phyloP scores from a whole-genome alignment of 306 rosid species.

The Ammopiptanthus mongolicus region DNA sequence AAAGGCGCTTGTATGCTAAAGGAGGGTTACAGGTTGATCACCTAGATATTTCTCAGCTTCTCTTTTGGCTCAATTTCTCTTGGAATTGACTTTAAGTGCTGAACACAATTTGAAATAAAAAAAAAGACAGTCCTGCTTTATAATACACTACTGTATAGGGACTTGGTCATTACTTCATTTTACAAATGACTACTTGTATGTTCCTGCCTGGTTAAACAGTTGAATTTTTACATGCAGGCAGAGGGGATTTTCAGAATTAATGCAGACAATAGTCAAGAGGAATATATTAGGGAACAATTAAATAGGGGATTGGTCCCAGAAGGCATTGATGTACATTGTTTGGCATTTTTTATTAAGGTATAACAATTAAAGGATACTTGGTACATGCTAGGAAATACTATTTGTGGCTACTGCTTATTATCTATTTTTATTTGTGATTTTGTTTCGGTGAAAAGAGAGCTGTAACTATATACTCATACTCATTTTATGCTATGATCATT shows the following conservation, averaged over 20 bases:
- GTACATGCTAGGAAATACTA: not conserved
- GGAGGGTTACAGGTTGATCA: slow-evolving; percentile 70
- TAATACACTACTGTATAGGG: not conserved
- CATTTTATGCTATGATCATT: not conserved
- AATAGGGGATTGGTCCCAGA: slow-evolving; percentile 65
- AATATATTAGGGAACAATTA: slow-evolving; percentile 57
- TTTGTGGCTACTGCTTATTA: not conserved
- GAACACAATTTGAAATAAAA: not conserved
- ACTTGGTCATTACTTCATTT: not conserved
- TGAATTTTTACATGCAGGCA: slow-evolving; percentile 38
- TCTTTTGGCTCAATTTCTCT: not conserved
- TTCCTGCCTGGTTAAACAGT: not conserved
- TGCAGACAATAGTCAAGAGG: slow-evolving; percentile 70
- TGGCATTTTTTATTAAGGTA: slow-evolving; percentile 81
- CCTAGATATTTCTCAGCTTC: slow-evolving; percentile 3
- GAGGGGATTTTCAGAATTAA: slow-evolving; percentile 84
- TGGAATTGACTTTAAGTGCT: not conserved
- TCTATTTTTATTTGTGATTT: not conserved
- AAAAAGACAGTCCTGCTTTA: not conserved
- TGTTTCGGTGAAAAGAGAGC: not conserved
- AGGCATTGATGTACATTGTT: slow-evolving; percentile 64
- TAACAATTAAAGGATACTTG: not conserved
- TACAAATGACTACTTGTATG: not conserved
- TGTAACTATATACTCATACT: not conserved
- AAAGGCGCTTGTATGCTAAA: slow-evolving; percentile 54